These are phyloP conservation scores for Leonotis leonurus DNA, from an alignment of 257 asterid species.

Conservation along the genomic window DNA sequence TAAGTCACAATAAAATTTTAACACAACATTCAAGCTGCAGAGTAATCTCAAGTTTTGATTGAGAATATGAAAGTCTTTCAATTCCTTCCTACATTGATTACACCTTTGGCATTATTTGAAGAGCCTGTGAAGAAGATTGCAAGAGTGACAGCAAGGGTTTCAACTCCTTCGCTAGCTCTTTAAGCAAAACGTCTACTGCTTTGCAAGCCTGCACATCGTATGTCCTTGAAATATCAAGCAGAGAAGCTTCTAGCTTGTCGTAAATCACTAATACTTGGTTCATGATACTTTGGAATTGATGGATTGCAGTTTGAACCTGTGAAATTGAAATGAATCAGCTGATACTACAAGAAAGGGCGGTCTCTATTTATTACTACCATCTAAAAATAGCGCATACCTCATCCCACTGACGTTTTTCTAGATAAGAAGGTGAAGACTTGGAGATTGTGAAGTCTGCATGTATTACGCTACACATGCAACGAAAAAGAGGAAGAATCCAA, in stretches of 20 bases:
- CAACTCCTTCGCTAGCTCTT: conserved; percentile 77
- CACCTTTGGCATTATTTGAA: conserved; percentile 71
- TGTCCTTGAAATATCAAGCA: conserved; percentile 85
- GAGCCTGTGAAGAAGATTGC: conserved; percentile 76
- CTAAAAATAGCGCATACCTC: conserved; percentile 73
- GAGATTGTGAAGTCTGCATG: conserved; percentile 95
- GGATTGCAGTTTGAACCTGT: conserved; percentile 77
- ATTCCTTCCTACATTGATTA: too few species aligned
- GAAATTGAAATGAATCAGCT: background rate
- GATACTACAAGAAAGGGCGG: background rate
- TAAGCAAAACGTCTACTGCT: conserved; percentile 61
- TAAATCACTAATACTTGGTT: conserved; percentile 52
- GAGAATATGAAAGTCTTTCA: too few species aligned
- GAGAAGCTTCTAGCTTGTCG: conserved; percentile 78
- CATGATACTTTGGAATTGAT: conserved; percentile 57
- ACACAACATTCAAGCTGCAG: too few species aligned
- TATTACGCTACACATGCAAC: conserved; percentile 61
- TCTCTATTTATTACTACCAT: too few species aligned
- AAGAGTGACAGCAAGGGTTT: conserved; percentile 58
- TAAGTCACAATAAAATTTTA: too few species aligned
- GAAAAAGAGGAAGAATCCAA: conserved; percentile 80
- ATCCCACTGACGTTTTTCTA: conserved; percentile 94
- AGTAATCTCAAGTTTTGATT: too few species aligned
- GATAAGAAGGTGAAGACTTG: conserved; percentile 75
- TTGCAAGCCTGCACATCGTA: conserved; percentile 88